Evolutionary conservation across 2,329 filamentous ascomycete species (phyloP), one percentile per base, ranked within the genome.

Genomic region (Ceratocystis lukuohia): DNA sequence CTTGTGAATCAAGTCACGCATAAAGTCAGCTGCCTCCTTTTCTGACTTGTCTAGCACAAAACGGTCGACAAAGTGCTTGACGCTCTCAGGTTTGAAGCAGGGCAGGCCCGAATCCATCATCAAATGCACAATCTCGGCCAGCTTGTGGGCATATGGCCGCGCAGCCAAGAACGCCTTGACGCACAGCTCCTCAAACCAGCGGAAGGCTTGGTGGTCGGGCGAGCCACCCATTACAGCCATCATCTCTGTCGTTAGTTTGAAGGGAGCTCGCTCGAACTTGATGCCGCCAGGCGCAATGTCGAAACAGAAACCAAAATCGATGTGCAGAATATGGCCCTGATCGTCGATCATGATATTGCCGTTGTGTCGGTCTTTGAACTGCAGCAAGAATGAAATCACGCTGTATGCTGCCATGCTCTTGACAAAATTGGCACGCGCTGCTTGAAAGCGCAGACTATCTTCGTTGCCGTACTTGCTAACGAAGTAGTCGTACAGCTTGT

Each of bases 341-440:
- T 96, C 93, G 75, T 99, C 93, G 69, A 99, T 87, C 95, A 99
- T 99, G 79, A 99, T 99, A 79, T 99, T 99, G 69, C 94, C 94
- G 75, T 99, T 99, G 78, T 99, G 94, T 2, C 94, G 87, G 74
- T 99, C 94, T 76, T 99, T 99, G 86, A 99, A 97, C 73, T 99
- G 95, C 46, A 99, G 80, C 15, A 99, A 80, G 78, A 96, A 99
- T 0, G 91, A 95, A 70, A 99, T 97, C 72, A 99, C 88, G 20
- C 89, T 95, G 79, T 99, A 99, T 12, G 94, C 95, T 0, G 95
- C 94, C 94, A 99, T 97, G 74, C 88, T 94, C 79, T 99, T 99
- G 76, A 99, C 92, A 74, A 99, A 99, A 76, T 97, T 97, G 77
- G 84, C 92, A 69, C 94, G 88, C 10, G 94, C 94, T 75, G 93